phyloP scores from a whole-genome alignment of 129 eudicot species.

The Pulicaria dysenterica region DNA sequence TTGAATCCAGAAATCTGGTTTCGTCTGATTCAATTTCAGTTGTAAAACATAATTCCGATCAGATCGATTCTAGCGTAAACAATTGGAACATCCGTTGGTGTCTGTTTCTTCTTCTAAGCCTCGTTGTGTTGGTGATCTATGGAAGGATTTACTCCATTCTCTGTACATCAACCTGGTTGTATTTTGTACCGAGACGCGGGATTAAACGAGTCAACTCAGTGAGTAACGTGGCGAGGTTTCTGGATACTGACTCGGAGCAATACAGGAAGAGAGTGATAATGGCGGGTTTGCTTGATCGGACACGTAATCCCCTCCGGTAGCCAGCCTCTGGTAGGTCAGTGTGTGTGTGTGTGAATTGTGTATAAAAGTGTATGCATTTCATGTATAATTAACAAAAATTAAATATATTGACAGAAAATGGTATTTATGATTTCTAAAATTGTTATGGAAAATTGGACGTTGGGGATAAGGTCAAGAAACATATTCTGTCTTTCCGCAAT shows the following conservation, averaged over 20 bases:
- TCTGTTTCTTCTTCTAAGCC: constrained; percentile 40
- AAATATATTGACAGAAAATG: constrained; percentile 11
- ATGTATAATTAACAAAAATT: constrained; percentile 11
- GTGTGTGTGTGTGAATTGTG: constrained; percentile 6
- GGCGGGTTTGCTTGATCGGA: constrained; percentile 62
- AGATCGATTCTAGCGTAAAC: constrained; percentile 3
- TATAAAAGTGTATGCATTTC: constrained; percentile 6
- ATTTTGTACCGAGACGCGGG: constrained; percentile 33
- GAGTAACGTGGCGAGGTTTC: neutral
- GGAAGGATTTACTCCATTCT: constrained; percentile 57
- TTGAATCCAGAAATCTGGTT: neutral
- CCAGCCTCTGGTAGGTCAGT: constrained; percentile 1
- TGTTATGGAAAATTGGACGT: constrained; percentile 26
- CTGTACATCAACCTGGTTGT: constrained; percentile 52
- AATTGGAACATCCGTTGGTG: constrained; percentile 36
- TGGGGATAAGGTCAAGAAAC: neutral
- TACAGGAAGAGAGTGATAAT: constrained; percentile 58
- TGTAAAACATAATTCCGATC: constrained; percentile 1
- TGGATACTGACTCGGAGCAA: constrained; percentile 46
- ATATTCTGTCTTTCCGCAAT: neutral
- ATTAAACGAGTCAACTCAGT: constrained; percentile 22
- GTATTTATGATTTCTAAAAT: constrained; percentile 3
- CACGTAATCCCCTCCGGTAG: constrained; percentile 39
- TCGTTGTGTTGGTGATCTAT: constrained; percentile 44
- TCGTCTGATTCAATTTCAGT: neutral